phyloP scores from a whole-genome alignment of 2,329 filamentous ascomycete genomes.

The Pestalotiopsis fici region DNA sequence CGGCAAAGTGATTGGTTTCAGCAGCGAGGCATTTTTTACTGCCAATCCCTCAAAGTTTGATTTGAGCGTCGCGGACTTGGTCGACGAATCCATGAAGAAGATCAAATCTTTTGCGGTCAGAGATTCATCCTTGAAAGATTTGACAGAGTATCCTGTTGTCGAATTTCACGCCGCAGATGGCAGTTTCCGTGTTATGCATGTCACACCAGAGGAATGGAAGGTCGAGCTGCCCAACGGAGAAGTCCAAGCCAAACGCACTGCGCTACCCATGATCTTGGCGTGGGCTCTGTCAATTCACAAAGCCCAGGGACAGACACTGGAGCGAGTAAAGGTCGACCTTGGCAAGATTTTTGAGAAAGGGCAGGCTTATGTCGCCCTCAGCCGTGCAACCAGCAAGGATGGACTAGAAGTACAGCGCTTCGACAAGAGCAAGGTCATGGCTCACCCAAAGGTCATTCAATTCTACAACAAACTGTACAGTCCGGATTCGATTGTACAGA shows the following conservation, averaged over 20 bases:
- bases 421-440: conserved; percentile 89
- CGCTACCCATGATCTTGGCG: conserved; percentile 86
- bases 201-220: conserved; percentile 90
- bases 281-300: conserved; percentile 99
- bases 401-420: conserved; percentile 89
- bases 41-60: conserved; percentile 34
- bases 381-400: conserved; percentile 83
- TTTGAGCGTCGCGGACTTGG: conserved; percentile 41
- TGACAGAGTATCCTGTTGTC: conserved; percentile 76
- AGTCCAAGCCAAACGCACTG: conserved; percentile 81
- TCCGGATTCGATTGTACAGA: conserved; percentile 56
- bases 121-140: conserved; percentile 43
- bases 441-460: conserved; percentile 79
- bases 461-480: conserved; percentile 86
- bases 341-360: conserved; percentile 94
- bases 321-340: conserved; percentile 91
- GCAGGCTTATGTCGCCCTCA: conserved; percentile 95
- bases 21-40: conserved; percentile 48
- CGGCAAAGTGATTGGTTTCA: conserved; percentile 82
- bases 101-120: conserved; percentile 52
- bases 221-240: conserved; percentile 95
- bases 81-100: conserved; percentile 50
- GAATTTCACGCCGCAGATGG: conserved; percentile 82
- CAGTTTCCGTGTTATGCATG: conserved; percentile 73
- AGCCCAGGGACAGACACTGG: conserved; percentile 91